These are phyloP conservation scores for Lepidium aucheri DNA, from an alignment of 345 rosid species.

Conservation along the genomic window DNA sequence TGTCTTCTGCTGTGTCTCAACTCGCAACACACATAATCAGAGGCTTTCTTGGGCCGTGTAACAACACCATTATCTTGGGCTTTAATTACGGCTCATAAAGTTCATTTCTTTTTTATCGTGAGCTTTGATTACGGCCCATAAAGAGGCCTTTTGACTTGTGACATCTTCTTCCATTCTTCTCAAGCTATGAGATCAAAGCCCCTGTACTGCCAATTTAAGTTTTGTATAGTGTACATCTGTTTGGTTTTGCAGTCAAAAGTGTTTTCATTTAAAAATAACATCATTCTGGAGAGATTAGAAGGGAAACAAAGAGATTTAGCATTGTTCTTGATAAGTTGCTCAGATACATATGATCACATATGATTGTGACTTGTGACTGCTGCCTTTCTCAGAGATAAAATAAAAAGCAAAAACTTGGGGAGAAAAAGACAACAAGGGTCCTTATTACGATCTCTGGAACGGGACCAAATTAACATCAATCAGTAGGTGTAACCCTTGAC, in stretches of 20 bases:
- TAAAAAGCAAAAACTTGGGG: neutral
- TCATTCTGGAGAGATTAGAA: too few species aligned
- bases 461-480: conserved; percentile 17
- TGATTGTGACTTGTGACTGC: neutral
- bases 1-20: neutral
- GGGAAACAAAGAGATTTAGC: neutral
- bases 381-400: neutral
- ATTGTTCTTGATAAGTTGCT: neutral
- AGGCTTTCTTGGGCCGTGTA: too few species aligned
- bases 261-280: too few species aligned
- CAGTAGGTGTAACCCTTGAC: conserved; percentile 95
- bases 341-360: conserved; percentile 4
- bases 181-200: conserved; percentile 20
- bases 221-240: neutral
- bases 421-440: conserved; percentile 11
- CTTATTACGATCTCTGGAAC: conserved; percentile 18
- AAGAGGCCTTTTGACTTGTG: too few species aligned
- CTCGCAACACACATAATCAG: neutral
- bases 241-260: neutral
- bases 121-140: too few species aligned
- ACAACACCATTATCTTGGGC: too few species aligned
- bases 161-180: conserved; percentile 22
- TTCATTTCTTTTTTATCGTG: too few species aligned
- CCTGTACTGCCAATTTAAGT: too few species aligned
- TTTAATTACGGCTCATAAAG: too few species aligned